phyloP scores from a whole-genome alignment of 805 yeast genomes.

The Starmerella bombicola region DNA sequence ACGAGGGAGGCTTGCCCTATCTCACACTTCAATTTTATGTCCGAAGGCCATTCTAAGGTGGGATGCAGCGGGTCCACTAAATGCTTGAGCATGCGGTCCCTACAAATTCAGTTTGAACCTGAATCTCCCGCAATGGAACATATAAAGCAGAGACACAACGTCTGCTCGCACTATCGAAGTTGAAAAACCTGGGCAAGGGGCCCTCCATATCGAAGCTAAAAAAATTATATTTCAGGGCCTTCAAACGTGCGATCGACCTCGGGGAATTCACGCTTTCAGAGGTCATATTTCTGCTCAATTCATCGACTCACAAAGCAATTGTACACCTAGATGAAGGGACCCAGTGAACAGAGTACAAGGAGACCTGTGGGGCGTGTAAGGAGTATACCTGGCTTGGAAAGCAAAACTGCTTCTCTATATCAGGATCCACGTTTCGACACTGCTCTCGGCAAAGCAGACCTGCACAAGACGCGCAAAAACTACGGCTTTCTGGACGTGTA shows the following conservation, averaged over 20 bases:
- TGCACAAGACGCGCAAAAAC: constrained; percentile 52
- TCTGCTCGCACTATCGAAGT: not conserved
- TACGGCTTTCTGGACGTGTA: constrained; percentile 81
- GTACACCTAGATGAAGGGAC: constrained; percentile 78
- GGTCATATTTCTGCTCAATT: too few species aligned
- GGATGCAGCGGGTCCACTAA: constrained; percentile 16
- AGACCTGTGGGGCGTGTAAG: constrained; percentile 57
- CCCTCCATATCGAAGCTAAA: too few species aligned
- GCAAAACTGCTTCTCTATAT: constrained; percentile 36
- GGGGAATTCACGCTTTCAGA: too few species aligned
- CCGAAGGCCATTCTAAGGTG: constrained; percentile 15
- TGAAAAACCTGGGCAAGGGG: too few species aligned
- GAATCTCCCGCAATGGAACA: too few species aligned
- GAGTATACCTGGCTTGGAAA: constrained; percentile 41
- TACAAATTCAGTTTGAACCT: not conserved
- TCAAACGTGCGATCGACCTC: too few species aligned
- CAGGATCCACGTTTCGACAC: constrained; percentile 85
- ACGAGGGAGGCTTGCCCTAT: constrained; percentile 11
- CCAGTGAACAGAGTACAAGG: constrained; percentile 65
- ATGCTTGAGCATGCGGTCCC: constrained; percentile 9
- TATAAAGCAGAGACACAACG: too few species aligned
- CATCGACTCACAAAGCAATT: too few species aligned
- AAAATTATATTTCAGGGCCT: too few species aligned
- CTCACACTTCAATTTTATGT: constrained; percentile 8
- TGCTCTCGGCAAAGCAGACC: constrained; percentile 74